Percentiles rank a stretch among this genome's conserved stretches.
Conservation (phyloP, 768 basidiomycete species). For the Termitomyces sp. region DNA sequence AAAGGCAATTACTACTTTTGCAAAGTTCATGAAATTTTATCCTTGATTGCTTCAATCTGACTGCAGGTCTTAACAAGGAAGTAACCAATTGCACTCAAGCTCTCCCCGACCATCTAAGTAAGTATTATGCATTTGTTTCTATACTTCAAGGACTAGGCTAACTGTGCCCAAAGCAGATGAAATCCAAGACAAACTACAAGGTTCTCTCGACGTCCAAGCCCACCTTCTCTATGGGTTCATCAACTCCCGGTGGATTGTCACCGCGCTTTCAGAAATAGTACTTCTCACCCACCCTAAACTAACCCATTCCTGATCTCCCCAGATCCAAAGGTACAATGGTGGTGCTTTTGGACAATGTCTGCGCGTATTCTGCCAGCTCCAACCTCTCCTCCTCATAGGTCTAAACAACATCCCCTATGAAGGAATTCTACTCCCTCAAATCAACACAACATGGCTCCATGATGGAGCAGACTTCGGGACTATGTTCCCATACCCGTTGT, state of each 20-base stretch:
- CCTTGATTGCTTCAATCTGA: constrained; percentile 96
- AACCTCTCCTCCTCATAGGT: constrained; percentile 94
- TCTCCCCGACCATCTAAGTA: constrained; percentile 90
- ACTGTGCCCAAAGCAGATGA: constrained; percentile 66
- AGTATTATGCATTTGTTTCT: constrained; percentile 25
- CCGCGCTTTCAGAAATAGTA: constrained; percentile 94
- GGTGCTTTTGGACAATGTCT: constrained; percentile 99
- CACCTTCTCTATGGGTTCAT: constrained; percentile 93
- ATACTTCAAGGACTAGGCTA: not conserved
- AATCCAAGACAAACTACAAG: constrained; percentile 90
- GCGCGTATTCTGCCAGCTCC: constrained; percentile 91
- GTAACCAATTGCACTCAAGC: constrained; percentile 94
- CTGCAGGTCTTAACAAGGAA: constrained; percentile 94
- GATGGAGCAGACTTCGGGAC: constrained; percentile 99
- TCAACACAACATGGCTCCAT: constrained; percentile 95
- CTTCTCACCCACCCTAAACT: not conserved
- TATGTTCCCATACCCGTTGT: constrained; percentile 94
- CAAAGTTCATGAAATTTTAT: constrained; percentile 99
- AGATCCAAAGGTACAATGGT: constrained; percentile 97
- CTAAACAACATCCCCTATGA: constrained; percentile 97
- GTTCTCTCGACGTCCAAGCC: constrained; percentile 90
- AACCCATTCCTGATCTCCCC: no score
- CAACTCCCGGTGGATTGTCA: constrained; percentile 96
- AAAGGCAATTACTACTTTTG: constrained; percentile 99
- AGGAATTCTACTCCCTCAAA: constrained; percentile 96